Evolutionary conservation across 108 stramenopile genomes (phyloP).

Genomic region (Nannochloropsis gaditana): DNA sequence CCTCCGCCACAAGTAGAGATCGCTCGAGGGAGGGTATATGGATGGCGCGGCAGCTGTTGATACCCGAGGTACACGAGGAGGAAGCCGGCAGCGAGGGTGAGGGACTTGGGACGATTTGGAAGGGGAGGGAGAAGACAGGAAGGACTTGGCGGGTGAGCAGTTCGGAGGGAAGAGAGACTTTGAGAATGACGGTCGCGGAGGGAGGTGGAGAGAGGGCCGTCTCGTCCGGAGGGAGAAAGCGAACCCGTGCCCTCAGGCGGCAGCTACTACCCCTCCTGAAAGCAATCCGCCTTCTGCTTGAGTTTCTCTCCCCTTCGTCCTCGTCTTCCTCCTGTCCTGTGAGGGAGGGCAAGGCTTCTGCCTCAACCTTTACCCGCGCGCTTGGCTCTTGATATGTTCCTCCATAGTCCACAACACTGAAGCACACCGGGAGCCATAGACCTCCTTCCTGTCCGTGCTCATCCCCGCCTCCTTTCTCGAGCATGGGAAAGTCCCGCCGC

Average conservation of each 20-base stretch:
- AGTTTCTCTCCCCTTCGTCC: background rate
- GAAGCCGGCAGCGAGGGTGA: background rate
- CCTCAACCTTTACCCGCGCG: background rate
- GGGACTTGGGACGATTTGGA: background rate
- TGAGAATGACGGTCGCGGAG: background rate
- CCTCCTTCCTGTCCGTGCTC: background rate
- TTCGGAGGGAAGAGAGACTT: background rate
- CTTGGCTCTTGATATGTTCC: background rate
- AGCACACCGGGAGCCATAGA: background rate
- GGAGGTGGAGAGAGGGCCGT: background rate
- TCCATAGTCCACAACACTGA: background rate
- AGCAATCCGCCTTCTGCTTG: background rate
- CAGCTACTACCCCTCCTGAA: background rate
- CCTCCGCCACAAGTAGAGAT: conserved; percentile 23
- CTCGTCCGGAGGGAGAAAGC: background rate
- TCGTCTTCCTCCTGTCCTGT: background rate
- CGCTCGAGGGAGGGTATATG: background rate
- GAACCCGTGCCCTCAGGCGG: background rate
- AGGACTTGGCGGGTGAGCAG: background rate
- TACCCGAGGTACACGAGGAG: background rate
- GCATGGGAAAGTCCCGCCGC: conserved; percentile 24
- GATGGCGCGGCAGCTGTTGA: background rate
- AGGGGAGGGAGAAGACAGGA: background rate
- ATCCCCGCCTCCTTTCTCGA: background rate
- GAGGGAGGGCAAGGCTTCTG: background rate